Conservation (phyloP, 75 land plant genomes). For the Cryptomeria japonica region DNA sequence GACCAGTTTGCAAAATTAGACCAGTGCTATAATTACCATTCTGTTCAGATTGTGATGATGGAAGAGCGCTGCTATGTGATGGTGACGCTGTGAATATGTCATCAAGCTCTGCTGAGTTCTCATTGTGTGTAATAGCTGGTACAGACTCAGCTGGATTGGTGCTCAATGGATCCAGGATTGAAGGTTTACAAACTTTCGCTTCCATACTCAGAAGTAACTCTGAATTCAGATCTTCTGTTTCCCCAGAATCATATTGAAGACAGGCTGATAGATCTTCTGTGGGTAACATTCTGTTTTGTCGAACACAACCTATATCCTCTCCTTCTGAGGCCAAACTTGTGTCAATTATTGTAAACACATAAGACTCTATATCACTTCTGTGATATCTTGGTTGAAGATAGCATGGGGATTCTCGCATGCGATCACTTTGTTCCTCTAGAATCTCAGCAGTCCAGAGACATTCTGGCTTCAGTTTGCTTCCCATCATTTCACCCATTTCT, state of each 20-base stretch:
- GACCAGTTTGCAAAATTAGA: not conserved
- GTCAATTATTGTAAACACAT: slow-evolving; percentile 58
- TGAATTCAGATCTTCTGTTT: slow-evolving; percentile 6
- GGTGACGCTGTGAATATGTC: not conserved
- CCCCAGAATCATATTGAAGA: slow-evolving; percentile 9
- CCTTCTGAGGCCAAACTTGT: slow-evolving; percentile 43
- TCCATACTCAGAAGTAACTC: not conserved
- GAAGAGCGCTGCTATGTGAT: not conserved
- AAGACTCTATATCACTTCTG: slow-evolving; percentile 14
- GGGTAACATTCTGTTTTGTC: slow-evolving; percentile 50
- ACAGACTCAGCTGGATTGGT: not conserved
- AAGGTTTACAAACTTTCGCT: not conserved
- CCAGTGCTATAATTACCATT: slow-evolving; percentile 1
- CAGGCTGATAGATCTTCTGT: slow-evolving; percentile 19
- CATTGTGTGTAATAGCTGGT: not conserved
- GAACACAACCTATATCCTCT: slow-evolving; percentile 17
- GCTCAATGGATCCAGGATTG: not conserved
- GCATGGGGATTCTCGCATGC: slow-evolving; percentile 19
- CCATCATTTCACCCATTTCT: slow-evolving; percentile 32
- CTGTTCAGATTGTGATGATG: slow-evolving; percentile 6
- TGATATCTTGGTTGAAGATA: slow-evolving; percentile 44
- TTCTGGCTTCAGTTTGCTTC: slow-evolving; percentile 13
- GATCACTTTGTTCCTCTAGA: slow-evolving; percentile 14
- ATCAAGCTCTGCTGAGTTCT: not conserved
- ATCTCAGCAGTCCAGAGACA: slow-evolving; percentile 6